phyloP scores from a whole-genome alignment of 164 flowering plant species.

The Vitis vinifera region DNA sequence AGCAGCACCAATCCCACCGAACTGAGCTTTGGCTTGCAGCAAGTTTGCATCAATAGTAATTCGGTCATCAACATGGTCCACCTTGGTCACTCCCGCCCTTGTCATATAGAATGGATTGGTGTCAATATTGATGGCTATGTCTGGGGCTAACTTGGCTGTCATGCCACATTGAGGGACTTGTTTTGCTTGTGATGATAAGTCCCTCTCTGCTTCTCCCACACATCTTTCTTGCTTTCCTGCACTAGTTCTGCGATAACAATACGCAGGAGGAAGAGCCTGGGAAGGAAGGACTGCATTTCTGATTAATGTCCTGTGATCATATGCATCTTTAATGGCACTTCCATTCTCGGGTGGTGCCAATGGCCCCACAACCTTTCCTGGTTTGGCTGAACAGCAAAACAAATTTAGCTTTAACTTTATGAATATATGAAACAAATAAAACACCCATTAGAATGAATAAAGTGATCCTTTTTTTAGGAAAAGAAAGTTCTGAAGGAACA shows the following conservation, averaged over 20 bases:
- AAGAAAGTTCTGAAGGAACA: neutral
- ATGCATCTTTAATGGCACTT: slow-evolving; percentile 39
- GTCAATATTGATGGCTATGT: slow-evolving; percentile 66
- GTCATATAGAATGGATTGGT: slow-evolving; percentile 54
- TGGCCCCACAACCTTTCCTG: slow-evolving; percentile 65
- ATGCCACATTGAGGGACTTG: slow-evolving; percentile 44
- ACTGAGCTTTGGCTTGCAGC: slow-evolving; percentile 61
- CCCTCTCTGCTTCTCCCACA: slow-evolving; percentile 29
- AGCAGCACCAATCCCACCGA: slow-evolving; percentile 42
- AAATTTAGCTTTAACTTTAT: neutral
- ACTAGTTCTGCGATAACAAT: slow-evolving; percentile 36
- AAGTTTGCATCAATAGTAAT: slow-evolving; percentile 49
- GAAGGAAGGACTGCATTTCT: slow-evolving; percentile 47
- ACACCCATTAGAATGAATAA: neutral
- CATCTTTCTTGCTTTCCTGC: slow-evolving; percentile 39
- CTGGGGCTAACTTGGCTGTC: slow-evolving; percentile 53
- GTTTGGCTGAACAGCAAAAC: slow-evolving; percentile 49
- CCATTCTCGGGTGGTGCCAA: slow-evolving; percentile 52
- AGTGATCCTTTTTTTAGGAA: neutral
- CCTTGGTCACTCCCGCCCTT: slow-evolving; percentile 35
- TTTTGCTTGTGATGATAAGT: slow-evolving; percentile 29
- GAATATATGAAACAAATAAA: neutral
- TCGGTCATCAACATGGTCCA: slow-evolving; percentile 36
- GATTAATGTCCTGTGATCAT: slow-evolving; percentile 48
- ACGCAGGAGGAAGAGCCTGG: slow-evolving; percentile 41